Conservation (phyloP, 805 yeast species). For the Scheffersomyces ergatensis region DNA sequence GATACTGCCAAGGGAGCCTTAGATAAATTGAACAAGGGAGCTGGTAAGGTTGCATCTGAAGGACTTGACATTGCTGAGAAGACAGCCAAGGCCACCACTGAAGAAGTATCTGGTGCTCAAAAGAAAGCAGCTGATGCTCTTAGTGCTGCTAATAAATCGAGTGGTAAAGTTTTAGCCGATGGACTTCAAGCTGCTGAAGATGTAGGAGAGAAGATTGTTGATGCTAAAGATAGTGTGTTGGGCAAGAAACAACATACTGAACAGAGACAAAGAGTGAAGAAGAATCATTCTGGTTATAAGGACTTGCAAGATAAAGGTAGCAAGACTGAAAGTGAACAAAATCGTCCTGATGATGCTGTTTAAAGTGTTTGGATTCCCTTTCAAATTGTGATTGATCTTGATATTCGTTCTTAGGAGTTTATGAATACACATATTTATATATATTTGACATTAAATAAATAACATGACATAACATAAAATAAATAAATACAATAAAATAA, state of each 20-base stretch:
- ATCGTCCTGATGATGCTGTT: conserved; percentile 47
- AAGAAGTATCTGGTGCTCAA: conserved; percentile 12
- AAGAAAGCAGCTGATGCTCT: conserved; percentile 37
- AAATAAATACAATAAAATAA: no score
- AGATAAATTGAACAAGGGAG: conserved; percentile 29
- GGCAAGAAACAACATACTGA: conserved; percentile 1
- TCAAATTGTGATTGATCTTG: no score
- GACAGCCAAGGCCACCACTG: conserved; percentile 6
- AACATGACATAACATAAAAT: not conserved
- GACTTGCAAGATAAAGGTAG: conserved; percentile 43
- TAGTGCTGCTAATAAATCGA: conserved; percentile 29
- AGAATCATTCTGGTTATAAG: conserved; percentile 34
- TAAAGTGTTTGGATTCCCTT: no score
- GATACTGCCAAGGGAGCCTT: conserved; percentile 36
- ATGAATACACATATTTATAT: no score
- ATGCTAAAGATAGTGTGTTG: conserved; percentile 10
- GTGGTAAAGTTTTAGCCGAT: conserved; percentile 31
- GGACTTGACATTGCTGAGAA: conserved; percentile 33
- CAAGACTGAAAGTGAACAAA: conserved; percentile 41
- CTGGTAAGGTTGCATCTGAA: conserved; percentile 41
- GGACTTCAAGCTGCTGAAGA: conserved; percentile 20
- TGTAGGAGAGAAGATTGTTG: conserved; percentile 30
- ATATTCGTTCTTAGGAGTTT: no score
- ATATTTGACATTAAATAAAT: no score
- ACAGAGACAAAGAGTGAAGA: conserved; percentile 14